Base-by-base conservation (phyloP, 208 protist genomes). In the Crithidia expoeki region DNA sequence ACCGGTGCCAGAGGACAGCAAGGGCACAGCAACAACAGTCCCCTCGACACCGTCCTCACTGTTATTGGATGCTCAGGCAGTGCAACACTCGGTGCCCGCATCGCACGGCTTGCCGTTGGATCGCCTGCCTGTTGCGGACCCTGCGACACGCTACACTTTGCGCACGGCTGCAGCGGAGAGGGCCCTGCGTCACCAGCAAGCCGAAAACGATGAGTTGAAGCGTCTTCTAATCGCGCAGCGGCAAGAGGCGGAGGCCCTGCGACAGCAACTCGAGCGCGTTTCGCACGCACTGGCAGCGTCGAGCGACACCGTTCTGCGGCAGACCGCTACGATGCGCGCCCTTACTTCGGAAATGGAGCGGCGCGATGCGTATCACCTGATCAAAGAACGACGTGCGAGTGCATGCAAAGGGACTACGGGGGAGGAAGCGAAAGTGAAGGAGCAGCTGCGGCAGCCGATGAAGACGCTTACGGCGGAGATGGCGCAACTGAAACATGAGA, bases 171-270 rank as follows among this genome's bases (percentile, higher is more conserved):
- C 78, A 12, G 84, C 80, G 0, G 86, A 93, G 71, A 58, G 74
- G 6, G 81, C 80, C 4, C 68, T 93, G 59, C 57, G 59, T 0
- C 57, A 62, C 21, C 77, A 89, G 27, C 84, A 84, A 46, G 25
- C 33, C 12, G 84, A 93, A 63, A 86, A 88, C 55, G 82, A 94
- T 53, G 69, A 46, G 28, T 68, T 92, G 28, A 82, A 85, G 60
- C 63, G 68, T 1, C 57, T 30, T 0, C 65, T 88, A 17, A 21
- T 88, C 0, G 66, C 51, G 0, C 74, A 77, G 46, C 73, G 47
- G 14, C 60, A 53, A 19, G 74, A 89, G 65, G 62, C 74, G 23
- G 72, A 70, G 27, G 46, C 44, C 34, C 49, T 92, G 51, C 64
- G 74, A 27, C 42, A n/a, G 10, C 51, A 84, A n/a, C 69, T 92